Conservation (phyloP, 2,329 filamentous ascomycete species). For the Alternaria dauci region DNA sequence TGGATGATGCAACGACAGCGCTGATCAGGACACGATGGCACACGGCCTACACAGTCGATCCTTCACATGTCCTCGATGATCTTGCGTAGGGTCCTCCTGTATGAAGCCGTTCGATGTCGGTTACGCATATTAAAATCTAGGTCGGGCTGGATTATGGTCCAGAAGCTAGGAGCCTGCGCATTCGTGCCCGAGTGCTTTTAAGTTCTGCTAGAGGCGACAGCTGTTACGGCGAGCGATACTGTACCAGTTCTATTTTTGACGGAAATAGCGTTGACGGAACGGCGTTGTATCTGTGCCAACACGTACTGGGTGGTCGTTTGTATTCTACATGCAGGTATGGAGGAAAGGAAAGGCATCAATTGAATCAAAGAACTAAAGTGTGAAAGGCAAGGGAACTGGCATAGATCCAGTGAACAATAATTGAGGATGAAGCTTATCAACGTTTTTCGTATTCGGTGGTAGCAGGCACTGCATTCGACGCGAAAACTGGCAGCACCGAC, state of each 20-base stretch:
- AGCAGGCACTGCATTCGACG: neutral
- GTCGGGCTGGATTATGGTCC: slow-evolving; percentile 10
- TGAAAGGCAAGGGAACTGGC: neutral
- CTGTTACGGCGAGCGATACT: neutral
- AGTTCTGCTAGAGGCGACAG: neutral
- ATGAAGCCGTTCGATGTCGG: slow-evolving; percentile 3
- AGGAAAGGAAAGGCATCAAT: neutral
- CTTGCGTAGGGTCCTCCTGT: neutral
- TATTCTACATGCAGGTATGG: neutral
- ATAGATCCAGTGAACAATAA: neutral
- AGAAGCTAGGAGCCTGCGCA: neutral
- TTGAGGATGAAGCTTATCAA: neutral
- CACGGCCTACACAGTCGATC: too few relatives aligned
- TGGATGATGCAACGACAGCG: neutral
- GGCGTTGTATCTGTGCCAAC: neutral
- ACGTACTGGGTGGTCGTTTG: neutral
- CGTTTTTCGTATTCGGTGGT: neutral
- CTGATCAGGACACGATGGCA: neutral
- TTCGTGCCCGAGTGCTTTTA: neutral
- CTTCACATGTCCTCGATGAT: neutral
- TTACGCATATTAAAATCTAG: slow-evolving; percentile 13
- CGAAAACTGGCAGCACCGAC: neutral
- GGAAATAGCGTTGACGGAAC: neutral
- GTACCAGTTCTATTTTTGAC: neutral
- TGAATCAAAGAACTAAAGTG: neutral